Percentiles rank a stretch among this genome's conserved stretches.
Conservation (phyloP, 345 rosid species). For the Brassica incana region DNA sequence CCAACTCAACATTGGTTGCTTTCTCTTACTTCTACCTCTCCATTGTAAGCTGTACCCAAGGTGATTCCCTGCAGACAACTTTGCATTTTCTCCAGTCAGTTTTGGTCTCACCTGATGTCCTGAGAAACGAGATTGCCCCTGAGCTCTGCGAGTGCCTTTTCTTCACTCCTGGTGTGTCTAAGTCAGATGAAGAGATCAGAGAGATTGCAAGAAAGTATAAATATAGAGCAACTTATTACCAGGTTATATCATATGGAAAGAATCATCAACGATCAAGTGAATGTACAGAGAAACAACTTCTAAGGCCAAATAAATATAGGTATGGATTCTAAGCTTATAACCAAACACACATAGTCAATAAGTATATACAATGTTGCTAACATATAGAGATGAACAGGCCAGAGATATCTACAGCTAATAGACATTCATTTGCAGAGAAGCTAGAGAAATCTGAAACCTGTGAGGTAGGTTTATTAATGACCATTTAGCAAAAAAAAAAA, state of each 20-base stretch:
- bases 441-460: conserved; percentile 24
- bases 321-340: conserved; percentile 5
- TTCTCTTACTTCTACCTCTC: conserved; percentile 62
- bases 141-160: conserved; percentile 54
- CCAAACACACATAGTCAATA: background rate
- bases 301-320: conserved; percentile 5
- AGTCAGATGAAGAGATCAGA: conserved; percentile 42
- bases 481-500: background rate
- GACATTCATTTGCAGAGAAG: conserved; percentile 33
- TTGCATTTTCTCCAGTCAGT: conserved; percentile 70
- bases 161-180: conserved; percentile 22
- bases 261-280: conserved; percentile 39
- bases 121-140: conserved; percentile 49
- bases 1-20: conserved; percentile 47
- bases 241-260: conserved; percentile 60
- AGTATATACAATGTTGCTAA: background rate
- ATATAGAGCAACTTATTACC: conserved; percentile 72
- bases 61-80: conserved; percentile 69
- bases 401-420: background rate
- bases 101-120: conserved; percentile 54
- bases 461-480: conserved; percentile 23
- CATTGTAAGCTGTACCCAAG: conserved; percentile 54
- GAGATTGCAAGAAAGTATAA: conserved; percentile 59
- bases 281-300: conserved; percentile 18
- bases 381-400: conserved; percentile 24